These are phyloP conservation scores for Starmerella ratchasimensis DNA, from an alignment of 805 yeast species.

Conservation along the genomic window DNA sequence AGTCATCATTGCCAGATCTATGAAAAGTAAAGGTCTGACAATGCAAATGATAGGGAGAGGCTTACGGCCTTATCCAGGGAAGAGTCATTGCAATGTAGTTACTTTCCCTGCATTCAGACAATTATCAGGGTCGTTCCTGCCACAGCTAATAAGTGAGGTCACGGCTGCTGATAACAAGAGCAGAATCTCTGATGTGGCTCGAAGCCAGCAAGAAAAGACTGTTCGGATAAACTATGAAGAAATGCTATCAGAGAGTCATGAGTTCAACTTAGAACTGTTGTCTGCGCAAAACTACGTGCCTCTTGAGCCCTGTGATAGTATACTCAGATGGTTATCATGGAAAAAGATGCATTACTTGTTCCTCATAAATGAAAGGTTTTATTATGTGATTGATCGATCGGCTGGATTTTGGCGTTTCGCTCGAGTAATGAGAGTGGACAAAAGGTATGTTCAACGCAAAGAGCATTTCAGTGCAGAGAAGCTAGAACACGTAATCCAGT, in stretches of 20 bases:
- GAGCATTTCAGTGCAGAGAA: conserved; percentile 1
- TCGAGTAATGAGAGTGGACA: not conserved
- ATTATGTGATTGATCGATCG: conserved; percentile 1
- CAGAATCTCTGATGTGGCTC: too few relatives aligned
- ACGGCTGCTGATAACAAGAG: not conserved
- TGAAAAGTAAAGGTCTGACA: conserved; percentile 55
- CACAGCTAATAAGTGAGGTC: conserved; percentile 6
- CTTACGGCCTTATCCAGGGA: conserved; percentile 46
- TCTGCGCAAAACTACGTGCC: conserved; percentile 7
- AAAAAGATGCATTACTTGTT: conserved; percentile 13
- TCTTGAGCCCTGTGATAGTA: conserved; percentile 9
- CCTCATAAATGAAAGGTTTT: not conserved
- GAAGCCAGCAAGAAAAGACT: not conserved
- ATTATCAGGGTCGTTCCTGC: conserved; percentile 5
- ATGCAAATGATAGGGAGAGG: conserved; percentile 92
- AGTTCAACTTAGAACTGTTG: conserved; percentile 4
- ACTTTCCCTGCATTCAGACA: conserved; percentile 8
- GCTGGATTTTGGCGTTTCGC: not conserved
- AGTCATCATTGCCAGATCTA: conserved; percentile 64
- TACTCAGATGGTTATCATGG: conserved; percentile 10
- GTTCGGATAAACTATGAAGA: conserved; percentile 3
- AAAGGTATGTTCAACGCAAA: conserved; percentile 1
- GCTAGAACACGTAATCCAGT: conserved; percentile 5
- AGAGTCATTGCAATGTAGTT: conserved; percentile 54
- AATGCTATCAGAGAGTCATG: conserved; percentile 1